Evolutionary conservation across 2,329 filamentous ascomycete genomes (phyloP).

Genomic region (Mollisia scopiformis): DNA sequence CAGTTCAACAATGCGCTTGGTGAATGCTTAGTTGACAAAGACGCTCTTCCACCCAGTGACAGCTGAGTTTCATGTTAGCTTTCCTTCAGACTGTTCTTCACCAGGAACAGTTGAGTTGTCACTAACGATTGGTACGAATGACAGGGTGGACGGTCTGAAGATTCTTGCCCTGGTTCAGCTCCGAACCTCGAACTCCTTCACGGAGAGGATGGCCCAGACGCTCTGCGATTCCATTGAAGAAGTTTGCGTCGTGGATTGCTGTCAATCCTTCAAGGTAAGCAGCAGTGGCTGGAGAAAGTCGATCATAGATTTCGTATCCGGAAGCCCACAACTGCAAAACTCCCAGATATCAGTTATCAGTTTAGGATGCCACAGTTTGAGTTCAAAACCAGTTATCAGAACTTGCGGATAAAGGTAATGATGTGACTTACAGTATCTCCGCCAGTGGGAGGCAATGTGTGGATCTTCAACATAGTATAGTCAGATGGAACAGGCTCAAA

Average conservation of each 20-base stretch:
- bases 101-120: neutral
- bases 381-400: neutral
- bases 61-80: conserved; percentile 14
- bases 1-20: conserved; percentile 57
- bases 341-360: neutral
- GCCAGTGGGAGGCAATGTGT: conserved; percentile 49
- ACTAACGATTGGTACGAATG: conserved; percentile 57
- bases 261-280: conserved; percentile 62
- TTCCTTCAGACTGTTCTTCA: neutral
- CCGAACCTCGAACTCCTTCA: conserved; percentile 51
- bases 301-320: conserved; percentile 69
- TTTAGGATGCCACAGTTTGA: no score
- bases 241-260: conserved; percentile 54
- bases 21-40: conserved; percentile 53
- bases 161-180: conserved; percentile 57
- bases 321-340: conserved; percentile 49
- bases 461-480: conserved; percentile 55
- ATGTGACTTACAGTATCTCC: conserved; percentile 45
- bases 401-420: conserved; percentile 31
- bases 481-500: conserved; percentile 57
- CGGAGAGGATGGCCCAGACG: conserved; percentile 49
- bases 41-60: conserved; percentile 49
- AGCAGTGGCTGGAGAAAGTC: conserved; percentile 58
- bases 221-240: conserved; percentile 52
- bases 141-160: conserved; percentile 50